Evolutionary conservation across 2,329 filamentous ascomycete species (phyloP), one percentile per base, ranked within the genome.

Genomic region (Fusarium napiforme): DNA sequence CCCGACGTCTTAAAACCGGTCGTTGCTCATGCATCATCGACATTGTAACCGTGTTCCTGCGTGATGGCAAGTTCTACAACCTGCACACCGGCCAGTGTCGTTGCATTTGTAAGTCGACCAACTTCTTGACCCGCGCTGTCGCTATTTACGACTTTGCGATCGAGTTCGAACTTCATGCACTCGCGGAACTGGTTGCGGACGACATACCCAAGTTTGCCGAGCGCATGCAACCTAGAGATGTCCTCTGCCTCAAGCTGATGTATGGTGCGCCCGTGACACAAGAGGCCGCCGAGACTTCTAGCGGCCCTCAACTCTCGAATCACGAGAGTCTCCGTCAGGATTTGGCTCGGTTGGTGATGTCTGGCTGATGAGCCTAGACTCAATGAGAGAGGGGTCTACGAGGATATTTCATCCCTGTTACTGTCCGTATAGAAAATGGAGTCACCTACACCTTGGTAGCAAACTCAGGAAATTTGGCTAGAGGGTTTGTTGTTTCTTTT

Each of bases 21-120:
- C 26, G 52, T 23, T 56, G 52, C 37, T 56, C 52, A 30, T 42
- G 52, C 36, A 43, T 56, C 23, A 23, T 56, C 21, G 52, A 42
- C 37, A 56, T 42, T 11, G 26, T 43, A 26, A 3, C 37, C 9
- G 36, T 30, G 8, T 56, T 56, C 37, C 37, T 42, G 11, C 36
- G 37, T 12, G 15, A 56, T 19, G 26, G 9, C 26, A 56, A 11
- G 21, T 56, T n/a, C 52, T 56, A 42, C 26, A 43, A 56, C 12
- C 23, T 56, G 5, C 36, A 56, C 11, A 56, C 37, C 11, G 52
- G 37, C 36, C 52, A 42, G 26, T 43, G 52, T 5, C 21, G 19
- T 11, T 56, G 36, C 21, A 30, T 30, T 18, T 42, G 52, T 19
- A n/a, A 23, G 21, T 23, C 26, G 2, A 42, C 36, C 15, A 21